A percentile compares a stretch with the other conserved stretches of the same genome.
These are phyloP conservation scores for Pterocarpus macrocarpus DNA, from an alignment of 306 rosid species.

Conservation along the genomic window DNA sequence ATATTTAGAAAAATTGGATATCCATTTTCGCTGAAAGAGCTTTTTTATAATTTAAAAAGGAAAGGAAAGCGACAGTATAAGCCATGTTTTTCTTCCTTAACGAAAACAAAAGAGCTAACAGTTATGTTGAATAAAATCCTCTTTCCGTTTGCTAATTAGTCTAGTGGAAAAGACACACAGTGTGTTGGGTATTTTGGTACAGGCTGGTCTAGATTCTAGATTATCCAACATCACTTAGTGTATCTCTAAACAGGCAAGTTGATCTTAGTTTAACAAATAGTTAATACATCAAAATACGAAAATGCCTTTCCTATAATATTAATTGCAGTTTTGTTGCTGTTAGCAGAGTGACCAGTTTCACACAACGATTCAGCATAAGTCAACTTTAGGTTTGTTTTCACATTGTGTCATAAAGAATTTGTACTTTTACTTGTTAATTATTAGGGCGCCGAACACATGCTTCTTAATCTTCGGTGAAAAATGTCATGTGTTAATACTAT, in stretches of 20 bases:
- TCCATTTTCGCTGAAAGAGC: background rate
- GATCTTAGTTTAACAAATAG: conserved; percentile 10
- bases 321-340: conserved; percentile 29
- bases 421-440: conserved; percentile 34
- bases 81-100: conserved; percentile 10
- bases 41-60: conserved; percentile 10
- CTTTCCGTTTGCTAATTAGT: conserved; percentile 8
- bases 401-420: conserved; percentile 3
- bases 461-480: conserved; percentile 21
- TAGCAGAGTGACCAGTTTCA: conserved; percentile 14
- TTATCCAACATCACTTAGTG: conserved; percentile 25
- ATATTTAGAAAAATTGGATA: background rate
- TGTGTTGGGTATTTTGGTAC: conserved; percentile 12
- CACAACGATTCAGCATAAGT: conserved; percentile 18
- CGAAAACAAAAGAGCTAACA: conserved; percentile 3
- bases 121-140: background rate
- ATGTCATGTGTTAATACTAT: no score
- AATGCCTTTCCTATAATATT: background rate
- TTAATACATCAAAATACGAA: conserved; percentile 26
- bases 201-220: conserved; percentile 42
- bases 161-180: conserved; percentile 16
- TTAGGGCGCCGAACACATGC: conserved; percentile 30
- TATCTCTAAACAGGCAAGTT: conserved; percentile 41
- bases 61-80: background rate
- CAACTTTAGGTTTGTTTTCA: conserved; percentile 33